Evolutionary conservation across 148 eudicot genomes (phyloP), one percentile per base, ranked within the genome.

Genomic region (Linanthus parryae): DNA sequence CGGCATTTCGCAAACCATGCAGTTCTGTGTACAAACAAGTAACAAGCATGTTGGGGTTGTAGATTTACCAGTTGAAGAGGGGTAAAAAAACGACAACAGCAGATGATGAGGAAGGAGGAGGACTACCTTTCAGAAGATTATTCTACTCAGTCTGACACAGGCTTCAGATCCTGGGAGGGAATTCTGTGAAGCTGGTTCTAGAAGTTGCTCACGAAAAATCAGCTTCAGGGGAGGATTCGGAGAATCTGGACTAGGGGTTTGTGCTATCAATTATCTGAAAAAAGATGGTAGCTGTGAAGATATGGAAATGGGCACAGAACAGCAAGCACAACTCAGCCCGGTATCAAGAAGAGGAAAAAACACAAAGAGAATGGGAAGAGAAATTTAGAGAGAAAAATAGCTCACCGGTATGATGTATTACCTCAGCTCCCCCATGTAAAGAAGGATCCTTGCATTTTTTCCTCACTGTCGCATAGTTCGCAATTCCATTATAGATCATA

Each of bases 321-420:
- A 64, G 66, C 92, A 85, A 71, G 83, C 83, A 37, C 78, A 76
- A 33, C 78, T 85, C 46, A 58, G 75, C 74, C 33, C 73, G 55
- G 38, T 77, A 75, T 61, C 79, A 83, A 73, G 86, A 72, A 43
- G 84, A 85, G 66, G 95, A 85, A 71, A 76, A 81, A 45, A 92
- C 91, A 42, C 97, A 90, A 57, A 80, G 74, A 78, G 88, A 82
- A 59, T 90, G 97, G 95, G 97, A 90, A 70, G 88, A 80, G 67
- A 90, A 78, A 46, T 78, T 48, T 63, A 71, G 65, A 63, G 95
- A 86, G 54, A 75, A 69, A 52, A 57, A 54, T 37, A 56, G 68
- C 65, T 60, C 73, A 52, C 88, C 66, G 70, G 88, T 83, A 68
- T 62, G 71, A 52, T 27, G 49, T 48, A 14, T 21, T 36, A 7